Base-by-base conservation (phyloP, 805 yeast genomes). In the Yarrowia sp. region DNA sequence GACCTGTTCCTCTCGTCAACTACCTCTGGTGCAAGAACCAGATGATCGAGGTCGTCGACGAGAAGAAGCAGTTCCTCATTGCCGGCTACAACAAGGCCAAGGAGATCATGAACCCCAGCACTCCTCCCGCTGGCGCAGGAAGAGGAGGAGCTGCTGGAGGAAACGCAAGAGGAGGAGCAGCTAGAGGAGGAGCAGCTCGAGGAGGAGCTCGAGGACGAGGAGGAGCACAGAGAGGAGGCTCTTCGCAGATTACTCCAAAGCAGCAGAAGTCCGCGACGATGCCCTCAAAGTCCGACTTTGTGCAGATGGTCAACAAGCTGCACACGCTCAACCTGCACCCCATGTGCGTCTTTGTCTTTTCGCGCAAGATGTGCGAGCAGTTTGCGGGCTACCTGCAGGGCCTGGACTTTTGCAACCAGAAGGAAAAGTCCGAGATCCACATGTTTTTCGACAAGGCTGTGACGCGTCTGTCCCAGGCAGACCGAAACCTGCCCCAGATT, bases 1-100 rank as follows among this genome's bases (percentile, higher is more conserved):
- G 99, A 72, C 99, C 99, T 0, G 96, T 94, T 19, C 99, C 99
- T 0, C 76, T 94, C 62, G 97, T 90, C 70, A 88, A 93, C 38
- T 86, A 79, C 66, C 76, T 90, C 13, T 90, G 96, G 90, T 93
- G 96, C 0, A 90, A 89, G 66, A 81, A 84, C 63, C 80, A 86
- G 62, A 72, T 88, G 59, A 82, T 80, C 67, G 92, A 90, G 68
- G 83, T 90, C 1, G 86, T 94, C 29, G 89, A 85, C 69, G 81
- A 90, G 3, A 80, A 84, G 19, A 82, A 96, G 70, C 83, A 80
- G 41, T 94, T 92, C 72, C 70, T 81, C 53, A 88, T 83, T 51
- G 66, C 72, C 0, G 90, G 87, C 58, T 92, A 86, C 74, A 75
- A 77, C 2, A 81, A 59, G 62, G 66, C 63, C 14, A 65, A 63